Base-by-base conservation (phyloP, 352 stramenopile species). In the Phytophthora crassamura region DNA sequence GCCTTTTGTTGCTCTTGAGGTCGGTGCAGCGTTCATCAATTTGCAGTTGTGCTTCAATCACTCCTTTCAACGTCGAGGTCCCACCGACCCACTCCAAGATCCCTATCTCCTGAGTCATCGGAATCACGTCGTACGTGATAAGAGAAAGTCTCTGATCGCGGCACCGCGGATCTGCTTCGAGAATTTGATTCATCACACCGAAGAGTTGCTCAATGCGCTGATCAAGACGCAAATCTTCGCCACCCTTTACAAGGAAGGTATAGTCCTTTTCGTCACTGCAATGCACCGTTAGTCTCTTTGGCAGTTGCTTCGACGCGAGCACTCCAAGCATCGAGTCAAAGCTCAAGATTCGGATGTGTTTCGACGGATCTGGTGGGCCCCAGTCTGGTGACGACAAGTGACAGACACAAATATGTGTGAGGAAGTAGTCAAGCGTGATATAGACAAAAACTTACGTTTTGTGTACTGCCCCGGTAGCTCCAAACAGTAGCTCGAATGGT, bases 171-270 rank as follows among this genome's bases (percentile, higher is more conserved):
- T 95, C 70, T 35, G 75, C 70, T 20, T 78, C 58, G 12, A 98
- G 75, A 46, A 97, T 88, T 46, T 89, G 77, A 61, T 98, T 98
- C 87, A 98, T 97, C 20, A 97, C 81, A 18, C 84, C 84, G 72
- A 98, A 98, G 4, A 98, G 69, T 58, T 97, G 90, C 59, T 98
- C 88, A 49, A 98, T 97, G 48, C 93, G 86, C 59, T 97, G 84
- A 66, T 98, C 93, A 51, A 97, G 78, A 6, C 93, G 86, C 52
- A 97, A 65, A 48, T 98, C 93, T 73, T 98, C 93, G 3, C 91
- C 93, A 22, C 90, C 91, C 62, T 98, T 98, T 2, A 98, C 86
- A 7, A 96, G 74, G 41, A 94, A 96, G 5, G 85, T 91, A 62
- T 95, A 90, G 46, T 92, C 80, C 34, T 77, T 80, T 46, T 93